Percentiles rank a stretch among this genome's conserved stretches.
Evolutionary conservation across 768 basidiomycete genomes (phyloP).

Genomic region (Cyclocybe aegerita): DNA sequence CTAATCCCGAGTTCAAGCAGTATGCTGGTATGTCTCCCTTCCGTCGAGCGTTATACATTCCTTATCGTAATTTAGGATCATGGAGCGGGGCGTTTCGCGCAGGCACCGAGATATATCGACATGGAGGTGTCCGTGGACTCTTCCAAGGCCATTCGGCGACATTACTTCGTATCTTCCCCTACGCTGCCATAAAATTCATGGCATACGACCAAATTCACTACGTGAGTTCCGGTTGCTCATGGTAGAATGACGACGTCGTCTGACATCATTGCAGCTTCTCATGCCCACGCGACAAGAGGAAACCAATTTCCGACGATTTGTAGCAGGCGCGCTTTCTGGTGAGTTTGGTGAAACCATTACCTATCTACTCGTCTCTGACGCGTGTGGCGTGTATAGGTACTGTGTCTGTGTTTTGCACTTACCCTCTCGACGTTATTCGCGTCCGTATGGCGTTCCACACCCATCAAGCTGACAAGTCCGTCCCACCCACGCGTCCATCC

Average conservation of each 20-base stretch:
- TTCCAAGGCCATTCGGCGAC: conserved; percentile 98
- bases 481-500: conserved; percentile 38
- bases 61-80: conserved; percentile 54
- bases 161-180: conserved; percentile 91
- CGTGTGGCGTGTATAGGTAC: conserved; percentile 49
- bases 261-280: conserved; percentile 52
- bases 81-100: conserved; percentile 86
- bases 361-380: not conserved
- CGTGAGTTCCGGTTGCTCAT: conserved; percentile 39
- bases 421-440: conserved; percentile 92
- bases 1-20: conserved; percentile 91
- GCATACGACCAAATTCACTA: conserved; percentile 86
- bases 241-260: not conserved
- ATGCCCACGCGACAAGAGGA: conserved; percentile 84
- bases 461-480: conserved; percentile 24
- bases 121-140: conserved; percentile 73
- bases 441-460: conserved; percentile 95
- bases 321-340: conserved; percentile 87
- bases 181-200: conserved; percentile 97
- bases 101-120: conserved; percentile 65
- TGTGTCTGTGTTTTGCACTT: conserved; percentile 87
- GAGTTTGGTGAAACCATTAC: conserved; percentile 29
- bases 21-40: conserved; percentile 74
- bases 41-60: not conserved
- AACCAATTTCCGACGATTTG: conserved; percentile 76